Base-by-base conservation (phyloP, 2,329 filamentous ascomycete species). In the Colletotrichum sp. region DNA sequence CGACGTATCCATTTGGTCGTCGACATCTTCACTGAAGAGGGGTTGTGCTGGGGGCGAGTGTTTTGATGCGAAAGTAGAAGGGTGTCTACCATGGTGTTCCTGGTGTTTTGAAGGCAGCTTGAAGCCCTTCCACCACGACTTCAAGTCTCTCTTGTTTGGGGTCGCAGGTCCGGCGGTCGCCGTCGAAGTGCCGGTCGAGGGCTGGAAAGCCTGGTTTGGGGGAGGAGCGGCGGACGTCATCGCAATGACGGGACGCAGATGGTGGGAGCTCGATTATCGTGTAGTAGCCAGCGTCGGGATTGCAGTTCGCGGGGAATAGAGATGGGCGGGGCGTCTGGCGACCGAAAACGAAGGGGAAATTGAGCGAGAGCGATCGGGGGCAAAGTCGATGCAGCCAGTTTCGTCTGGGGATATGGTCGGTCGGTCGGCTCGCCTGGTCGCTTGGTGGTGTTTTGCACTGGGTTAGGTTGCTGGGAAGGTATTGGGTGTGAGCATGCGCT, bases 81-180 rank as follows among this genome's bases (percentile, higher is more conserved):
- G 79, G 80, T 89, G 89, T 82, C 82, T 90, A 92, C 91, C 90
- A 81, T 88, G 85, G 66, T 86, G 80, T 78, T 92, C 91, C 71
- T 91, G 88, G 74, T 89, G 88, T 80, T 89, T 91, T 48, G 88
- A 85, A 61, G 90, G 88, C 70, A 94, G 91, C 87, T 97, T 97
- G 87, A 99, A 98, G 81, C 93, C 93, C 86, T 96, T 98, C 97
- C 97, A 98, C 97, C 97, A 99, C 76, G 95, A 97, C 80, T 96
- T 94, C 80, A 98, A 89, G 83, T 98, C 96, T 83, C 95, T 93
- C 87, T 94, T 97, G 79, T 93, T 95, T 34, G 95, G 95, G 71
- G 94, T 95, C 56, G 95, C 95, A 83, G 89, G 71, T 38, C 30
- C 70, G 56, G 66, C 52, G 48, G 60, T 64, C 30, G 74, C 66